phyloP scores from a whole-genome alignment of 495 filamentous ascomycete genomes.

The Aspergillus wentii region DNA sequence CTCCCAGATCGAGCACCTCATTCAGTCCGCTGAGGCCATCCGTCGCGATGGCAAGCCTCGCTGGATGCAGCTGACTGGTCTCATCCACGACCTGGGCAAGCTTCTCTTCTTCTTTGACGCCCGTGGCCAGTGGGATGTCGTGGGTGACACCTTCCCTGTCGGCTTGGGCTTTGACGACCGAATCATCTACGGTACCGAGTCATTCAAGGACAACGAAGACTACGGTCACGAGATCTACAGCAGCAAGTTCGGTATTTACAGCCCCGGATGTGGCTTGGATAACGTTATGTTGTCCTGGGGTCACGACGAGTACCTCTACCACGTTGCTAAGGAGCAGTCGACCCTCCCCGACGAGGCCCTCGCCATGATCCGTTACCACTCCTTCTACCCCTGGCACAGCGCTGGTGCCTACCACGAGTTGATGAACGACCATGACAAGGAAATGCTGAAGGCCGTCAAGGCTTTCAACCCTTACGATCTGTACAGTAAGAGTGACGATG shows the following conservation, averaged over 20 bases:
- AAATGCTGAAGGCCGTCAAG: slow-evolving; percentile 72
- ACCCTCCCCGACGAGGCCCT: slow-evolving; percentile 73
- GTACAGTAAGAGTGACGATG: slow-evolving; percentile 85
- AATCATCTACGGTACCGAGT: slow-evolving; percentile 71
- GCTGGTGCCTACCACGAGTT: slow-evolving; percentile 71
- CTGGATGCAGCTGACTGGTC: slow-evolving; percentile 86
- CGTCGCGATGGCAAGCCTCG: slow-evolving; percentile 82
- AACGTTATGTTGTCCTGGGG: slow-evolving; percentile 89
- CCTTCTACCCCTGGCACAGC: slow-evolving; percentile 86
- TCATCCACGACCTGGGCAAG: slow-evolving; percentile 91
- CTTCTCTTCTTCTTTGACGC: slow-evolving; percentile 80
- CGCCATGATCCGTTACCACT: slow-evolving; percentile 87
- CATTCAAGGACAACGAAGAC: slow-evolving; percentile 71
- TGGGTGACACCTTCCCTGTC: slow-evolving; percentile 90
- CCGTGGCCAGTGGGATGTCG: slow-evolving; percentile 86
- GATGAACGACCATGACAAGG: slow-evolving; percentile 76
- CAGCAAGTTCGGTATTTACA: slow-evolving; percentile 73
- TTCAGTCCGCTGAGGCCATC: slow-evolving; percentile 84
- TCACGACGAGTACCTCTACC: slow-evolving; percentile 88
- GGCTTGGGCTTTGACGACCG: slow-evolving; percentile 72
- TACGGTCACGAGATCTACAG: slow-evolving; percentile 59
- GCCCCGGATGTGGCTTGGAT: slow-evolving; percentile 68
- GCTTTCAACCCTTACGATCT: slow-evolving; percentile 90
- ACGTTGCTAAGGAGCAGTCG: slow-evolving; percentile 73
- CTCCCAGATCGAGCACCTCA: slow-evolving; percentile 80